These are phyloP conservation scores for Trametes versicolor DNA, from an alignment of 1,284 basidiomycete species.

Conservation along the genomic window DNA sequence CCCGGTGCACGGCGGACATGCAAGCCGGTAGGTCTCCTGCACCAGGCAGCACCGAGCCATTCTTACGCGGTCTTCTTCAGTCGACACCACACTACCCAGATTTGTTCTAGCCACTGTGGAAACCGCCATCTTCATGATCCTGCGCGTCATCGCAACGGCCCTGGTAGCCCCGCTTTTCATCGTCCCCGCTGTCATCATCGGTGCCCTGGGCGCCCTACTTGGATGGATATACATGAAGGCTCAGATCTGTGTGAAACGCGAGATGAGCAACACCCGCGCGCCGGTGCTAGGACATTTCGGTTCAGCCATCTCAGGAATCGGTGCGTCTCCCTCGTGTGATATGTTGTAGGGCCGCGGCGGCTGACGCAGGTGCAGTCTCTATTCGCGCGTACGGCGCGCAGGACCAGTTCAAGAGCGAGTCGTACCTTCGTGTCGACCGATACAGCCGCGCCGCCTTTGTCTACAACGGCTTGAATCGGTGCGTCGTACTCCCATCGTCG, in stretches of 20 bases:
- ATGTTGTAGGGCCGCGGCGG: neutral
- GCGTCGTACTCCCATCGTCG: neutral
- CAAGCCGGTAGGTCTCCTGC: constrained; percentile 46
- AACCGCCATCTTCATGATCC: constrained; percentile 42
- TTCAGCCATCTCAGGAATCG: constrained; percentile 70
- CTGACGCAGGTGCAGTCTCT: constrained; percentile 51
- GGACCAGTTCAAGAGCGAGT: constrained; percentile 54
- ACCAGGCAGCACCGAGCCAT: neutral
- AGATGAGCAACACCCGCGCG: constrained; percentile 73
- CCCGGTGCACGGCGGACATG: constrained; percentile 68
- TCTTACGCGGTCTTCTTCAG: constrained; percentile 24
- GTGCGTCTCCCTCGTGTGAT: constrained; percentile 47
- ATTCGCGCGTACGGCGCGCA: constrained; percentile 69
- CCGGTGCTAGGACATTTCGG: constrained; percentile 78
- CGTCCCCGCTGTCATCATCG: constrained; percentile 50
- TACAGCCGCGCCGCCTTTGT: constrained; percentile 57
- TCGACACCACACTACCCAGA: constrained; percentile 48
- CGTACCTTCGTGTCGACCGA: constrained; percentile 56
- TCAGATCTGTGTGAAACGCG: constrained; percentile 80
- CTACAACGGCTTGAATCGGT: constrained; percentile 66
- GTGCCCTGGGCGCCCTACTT: constrained; percentile 53
- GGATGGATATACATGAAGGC: constrained; percentile 70
- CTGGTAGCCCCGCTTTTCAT: constrained; percentile 53
- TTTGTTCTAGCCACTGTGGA: constrained; percentile 35
- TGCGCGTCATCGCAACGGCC: constrained; percentile 53